Evolutionary conservation across 148 eudicot genomes (phyloP).

Genomic region (Nepenthes gracilis): DNA sequence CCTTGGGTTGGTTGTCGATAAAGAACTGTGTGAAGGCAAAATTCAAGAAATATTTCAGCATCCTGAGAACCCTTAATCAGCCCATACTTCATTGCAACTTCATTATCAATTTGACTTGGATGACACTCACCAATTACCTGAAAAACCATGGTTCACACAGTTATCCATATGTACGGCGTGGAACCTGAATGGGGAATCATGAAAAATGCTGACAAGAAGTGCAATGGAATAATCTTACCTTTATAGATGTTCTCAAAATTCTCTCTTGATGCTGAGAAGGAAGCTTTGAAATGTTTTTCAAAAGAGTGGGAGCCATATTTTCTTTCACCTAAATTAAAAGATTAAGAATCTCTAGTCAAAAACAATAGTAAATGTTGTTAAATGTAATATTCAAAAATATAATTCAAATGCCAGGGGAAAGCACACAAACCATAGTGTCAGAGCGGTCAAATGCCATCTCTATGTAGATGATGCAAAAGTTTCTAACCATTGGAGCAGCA

Average conservation of each 20-base stretch:
- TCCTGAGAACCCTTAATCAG: conserved; percentile 41
- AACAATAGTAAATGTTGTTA: neutral
- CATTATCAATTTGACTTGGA: conserved; percentile 43
- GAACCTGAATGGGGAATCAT: neutral
- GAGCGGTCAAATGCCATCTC: conserved; percentile 93
- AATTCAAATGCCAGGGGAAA: neutral
- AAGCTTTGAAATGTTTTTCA: conserved; percentile 67
- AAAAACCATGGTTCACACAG: too few relatives aligned
- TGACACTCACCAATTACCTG: conserved; percentile 83
- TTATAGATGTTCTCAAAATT: conserved; percentile 48
- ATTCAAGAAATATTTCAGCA: conserved; percentile 68
- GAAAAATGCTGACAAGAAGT: neutral
- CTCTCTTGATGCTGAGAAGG: conserved; percentile 87
- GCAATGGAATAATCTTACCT: conserved; percentile 27
- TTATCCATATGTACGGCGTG: neutral
- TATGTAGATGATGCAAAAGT: conserved; percentile 86
- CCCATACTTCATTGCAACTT: conserved; percentile 47
- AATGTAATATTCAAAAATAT: neutral
- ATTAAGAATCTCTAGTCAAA: neutral
- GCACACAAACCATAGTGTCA: conserved; percentile 36
- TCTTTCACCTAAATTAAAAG: conserved; percentile 48
- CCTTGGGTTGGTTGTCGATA: conserved; percentile 71
- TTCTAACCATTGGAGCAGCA: conserved; percentile 71
- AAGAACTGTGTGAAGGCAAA: conserved; percentile 65
- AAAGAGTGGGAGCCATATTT: conserved; percentile 57